Evolutionary conservation across 169 alveolate species (phyloP).

Genomic region (Plasmodium relictum): DNA sequence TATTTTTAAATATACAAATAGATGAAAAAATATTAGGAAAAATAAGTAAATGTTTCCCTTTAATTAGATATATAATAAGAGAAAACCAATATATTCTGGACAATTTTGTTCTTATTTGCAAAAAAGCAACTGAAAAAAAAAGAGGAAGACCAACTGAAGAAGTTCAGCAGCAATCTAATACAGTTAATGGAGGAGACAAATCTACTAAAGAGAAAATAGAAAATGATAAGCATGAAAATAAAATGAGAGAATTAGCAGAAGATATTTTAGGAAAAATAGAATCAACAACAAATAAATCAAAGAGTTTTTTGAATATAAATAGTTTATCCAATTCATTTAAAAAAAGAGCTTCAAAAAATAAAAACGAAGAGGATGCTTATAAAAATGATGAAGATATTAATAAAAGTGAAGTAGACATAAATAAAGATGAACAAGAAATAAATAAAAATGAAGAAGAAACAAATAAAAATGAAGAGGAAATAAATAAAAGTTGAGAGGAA

Average conservation of each 20-base stretch:
- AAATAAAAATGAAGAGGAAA: slow-evolving; percentile 1
- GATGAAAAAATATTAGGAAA: slow-evolving; percentile 60
- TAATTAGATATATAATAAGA: slow-evolving; percentile 51
- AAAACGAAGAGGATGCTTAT: slow-evolving; percentile 27
- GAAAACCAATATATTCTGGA: slow-evolving; percentile 61
- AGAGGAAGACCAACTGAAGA: slow-evolving; percentile 77
- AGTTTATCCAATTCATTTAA: background rate
- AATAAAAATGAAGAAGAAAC: background rate
- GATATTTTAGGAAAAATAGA: slow-evolving; percentile 53
- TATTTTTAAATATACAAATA: slow-evolving; percentile 62
- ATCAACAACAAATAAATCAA: slow-evolving; percentile 54
- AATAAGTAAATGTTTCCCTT: slow-evolving; percentile 46
- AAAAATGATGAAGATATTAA: slow-evolving; percentile 14
- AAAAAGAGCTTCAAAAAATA: slow-evolving; percentile 14
- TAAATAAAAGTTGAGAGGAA: background rate
- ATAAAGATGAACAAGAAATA: slow-evolving; percentile 17
- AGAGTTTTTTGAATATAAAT: slow-evolving; percentile 10
- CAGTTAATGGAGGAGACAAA: background rate
- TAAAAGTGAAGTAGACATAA: slow-evolving; percentile 7
- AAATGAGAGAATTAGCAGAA: slow-evolving; percentile 76
- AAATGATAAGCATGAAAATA: slow-evolving; percentile 57
- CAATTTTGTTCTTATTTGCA: slow-evolving; percentile 41
- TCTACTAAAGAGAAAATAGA: slow-evolving; percentile 16
- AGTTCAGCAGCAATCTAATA: slow-evolving; percentile 39
- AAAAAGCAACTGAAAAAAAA: slow-evolving; percentile 70